Evolutionary conservation across 768 basidiomycete genomes (phyloP).

Genomic region (Pluteus cervinus): DNA sequence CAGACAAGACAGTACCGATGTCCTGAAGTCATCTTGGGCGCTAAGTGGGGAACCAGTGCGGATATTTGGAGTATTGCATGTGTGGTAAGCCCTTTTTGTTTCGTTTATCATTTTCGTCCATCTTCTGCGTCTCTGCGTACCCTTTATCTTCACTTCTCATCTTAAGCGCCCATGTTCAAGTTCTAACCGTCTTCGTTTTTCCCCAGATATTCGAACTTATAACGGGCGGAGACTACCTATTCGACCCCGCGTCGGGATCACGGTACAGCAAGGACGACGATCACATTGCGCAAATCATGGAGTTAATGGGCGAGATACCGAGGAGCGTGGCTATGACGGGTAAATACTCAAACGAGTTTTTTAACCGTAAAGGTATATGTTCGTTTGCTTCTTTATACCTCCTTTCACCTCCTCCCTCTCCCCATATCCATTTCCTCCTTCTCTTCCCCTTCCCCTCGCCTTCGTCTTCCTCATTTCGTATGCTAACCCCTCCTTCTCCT

Average conservation of each 20-base stretch:
- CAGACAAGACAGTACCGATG: conserved; percentile 96
- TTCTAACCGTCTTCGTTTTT: too few species aligned
- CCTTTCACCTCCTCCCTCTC: neutral
- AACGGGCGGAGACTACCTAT: conserved; percentile 95
- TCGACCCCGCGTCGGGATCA: conserved; percentile 92
- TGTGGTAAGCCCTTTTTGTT: conserved; percentile 51
- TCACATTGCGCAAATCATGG: conserved; percentile 97
- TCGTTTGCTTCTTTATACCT: neutral
- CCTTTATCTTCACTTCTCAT: conserved; percentile 1
- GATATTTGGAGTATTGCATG: conserved; percentile 98
- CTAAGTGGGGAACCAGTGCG: conserved; percentile 92
- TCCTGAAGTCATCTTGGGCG: conserved; percentile 95
- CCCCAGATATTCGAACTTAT: conserved; percentile 92
- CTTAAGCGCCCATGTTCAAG: too few species aligned
- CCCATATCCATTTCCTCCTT: conserved; percentile 1
- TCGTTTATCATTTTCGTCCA: conserved; percentile 5
- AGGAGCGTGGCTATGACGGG: conserved; percentile 79
- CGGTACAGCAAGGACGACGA: conserved; percentile 96
- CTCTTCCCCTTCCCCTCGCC: neutral
- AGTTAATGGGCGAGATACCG: conserved; percentile 89
- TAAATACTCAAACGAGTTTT: conserved; percentile 92
- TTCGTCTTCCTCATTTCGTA: conserved; percentile 1
- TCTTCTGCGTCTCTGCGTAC: neutral
- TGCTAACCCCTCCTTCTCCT: too few species aligned
- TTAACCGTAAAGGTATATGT: conserved; percentile 82